phyloP scores from a whole-genome alignment of 176 grass and related monocot species.

The Stipa capillata region DNA sequence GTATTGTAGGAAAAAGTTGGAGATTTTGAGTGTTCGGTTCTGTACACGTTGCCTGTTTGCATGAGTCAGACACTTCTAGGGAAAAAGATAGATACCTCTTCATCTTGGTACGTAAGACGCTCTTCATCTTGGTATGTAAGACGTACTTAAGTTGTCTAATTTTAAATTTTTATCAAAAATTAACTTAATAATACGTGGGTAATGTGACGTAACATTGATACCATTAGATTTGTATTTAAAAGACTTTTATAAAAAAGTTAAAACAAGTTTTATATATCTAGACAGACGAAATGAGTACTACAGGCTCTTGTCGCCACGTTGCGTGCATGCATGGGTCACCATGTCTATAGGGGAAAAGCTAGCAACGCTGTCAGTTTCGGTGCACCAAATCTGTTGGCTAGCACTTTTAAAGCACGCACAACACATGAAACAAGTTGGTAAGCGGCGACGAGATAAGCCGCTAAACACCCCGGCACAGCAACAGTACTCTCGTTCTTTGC shows the following conservation, averaged over 20 bases:
- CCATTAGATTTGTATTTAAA: too few species aligned
- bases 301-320: neutral
- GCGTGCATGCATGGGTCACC: constrained; percentile 19
- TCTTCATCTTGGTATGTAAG: too few species aligned
- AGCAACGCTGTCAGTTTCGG: neutral
- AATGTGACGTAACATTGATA: too few species aligned
- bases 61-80: neutral
- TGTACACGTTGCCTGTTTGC: neutral
- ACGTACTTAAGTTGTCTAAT: too few species aligned
- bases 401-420: neutral
- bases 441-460: neutral
- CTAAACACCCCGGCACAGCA: neutral
- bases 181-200: too few species aligned
- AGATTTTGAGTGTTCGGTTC: neutral
- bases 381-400: neutral
- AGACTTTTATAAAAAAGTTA: too few species aligned
- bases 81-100: neutral
- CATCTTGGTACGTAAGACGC: too few species aligned
- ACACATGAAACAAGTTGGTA: neutral
- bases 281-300: too few species aligned
- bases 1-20: too few species aligned
- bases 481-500: neutral
- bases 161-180: too few species aligned
- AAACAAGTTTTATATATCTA: too few species aligned
- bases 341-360: neutral